phyloP scores from a whole-genome alignment of 176 grass and related monocot genomes.

The Phyllostachys edulis region DNA sequence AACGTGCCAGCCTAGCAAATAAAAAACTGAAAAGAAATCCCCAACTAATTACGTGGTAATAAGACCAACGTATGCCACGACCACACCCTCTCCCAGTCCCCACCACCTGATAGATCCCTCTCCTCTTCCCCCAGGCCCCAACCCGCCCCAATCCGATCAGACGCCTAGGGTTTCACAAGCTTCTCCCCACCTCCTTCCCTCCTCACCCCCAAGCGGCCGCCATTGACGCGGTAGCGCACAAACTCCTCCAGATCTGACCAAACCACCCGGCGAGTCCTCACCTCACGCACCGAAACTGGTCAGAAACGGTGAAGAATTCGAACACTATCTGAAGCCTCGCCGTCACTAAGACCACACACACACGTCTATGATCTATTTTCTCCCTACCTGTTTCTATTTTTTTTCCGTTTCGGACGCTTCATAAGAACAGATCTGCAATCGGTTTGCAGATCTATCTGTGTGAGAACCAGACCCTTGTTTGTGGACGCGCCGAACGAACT shows the following conservation, averaged over 20 bases:
- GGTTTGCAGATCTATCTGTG: conserved; percentile 42
- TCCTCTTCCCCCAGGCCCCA: neutral
- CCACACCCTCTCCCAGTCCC: neutral
- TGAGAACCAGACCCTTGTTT: conserved; percentile 34
- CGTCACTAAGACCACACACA: conserved; percentile 36
- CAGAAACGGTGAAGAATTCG: conserved; percentile 42
- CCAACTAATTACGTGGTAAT: conserved; percentile 22
- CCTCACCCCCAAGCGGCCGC: conserved; percentile 12
- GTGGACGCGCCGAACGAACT: conserved; percentile 43
- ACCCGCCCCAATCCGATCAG: neutral
- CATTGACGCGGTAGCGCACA: conserved; percentile 45
- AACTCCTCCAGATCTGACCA: conserved; percentile 40
- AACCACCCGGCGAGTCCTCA: conserved; percentile 32
- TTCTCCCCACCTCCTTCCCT: neutral
- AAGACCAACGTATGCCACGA: neutral
- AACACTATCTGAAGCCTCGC: conserved; percentile 39
- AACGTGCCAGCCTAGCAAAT: conserved; percentile 9
- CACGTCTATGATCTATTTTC: neutral
- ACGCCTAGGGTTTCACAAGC: conserved; percentile 45
- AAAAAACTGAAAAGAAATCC: neutral
- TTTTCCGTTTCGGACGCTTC: conserved; percentile 47
- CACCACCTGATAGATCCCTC: conserved; percentile 35
- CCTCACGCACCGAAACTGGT: conserved; percentile 32
- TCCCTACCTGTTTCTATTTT: conserved; percentile 4
- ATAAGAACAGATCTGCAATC: conserved; percentile 57